phyloP scores from a whole-genome alignment of 1,284 basidiomycete genomes.

The Moesziomyces antarcticus region DNA sequence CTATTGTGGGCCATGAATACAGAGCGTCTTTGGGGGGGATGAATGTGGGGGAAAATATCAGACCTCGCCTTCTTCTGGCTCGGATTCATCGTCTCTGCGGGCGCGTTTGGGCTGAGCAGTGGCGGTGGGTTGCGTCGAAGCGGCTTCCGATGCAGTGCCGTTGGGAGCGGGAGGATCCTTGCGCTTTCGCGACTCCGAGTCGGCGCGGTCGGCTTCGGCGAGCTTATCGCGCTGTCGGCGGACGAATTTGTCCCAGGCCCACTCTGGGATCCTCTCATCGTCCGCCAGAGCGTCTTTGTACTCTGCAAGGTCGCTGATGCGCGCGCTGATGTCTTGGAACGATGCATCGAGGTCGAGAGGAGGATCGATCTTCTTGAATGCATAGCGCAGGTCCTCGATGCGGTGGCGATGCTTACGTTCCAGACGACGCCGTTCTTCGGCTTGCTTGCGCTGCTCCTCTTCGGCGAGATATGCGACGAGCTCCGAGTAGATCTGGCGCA shows the following conservation, averaged over 20 bases:
- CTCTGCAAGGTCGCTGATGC: conserved; percentile 37
- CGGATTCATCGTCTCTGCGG: conserved; percentile 22
- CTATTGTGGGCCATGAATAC: neutral
- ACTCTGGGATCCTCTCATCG: conserved; percentile 42
- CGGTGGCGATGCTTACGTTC: conserved; percentile 86
- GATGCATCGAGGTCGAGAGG: conserved; percentile 68
- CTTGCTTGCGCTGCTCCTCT: conserved; percentile 22
- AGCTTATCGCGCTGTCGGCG: conserved; percentile 54
- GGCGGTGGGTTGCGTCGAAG: neutral
- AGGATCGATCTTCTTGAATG: conserved; percentile 86
- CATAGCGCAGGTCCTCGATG: conserved; percentile 95
- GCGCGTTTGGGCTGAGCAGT: conserved; percentile 5
- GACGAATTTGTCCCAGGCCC: conserved; percentile 64
- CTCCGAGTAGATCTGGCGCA: conserved; percentile 21
- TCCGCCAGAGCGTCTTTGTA: conserved; percentile 39
- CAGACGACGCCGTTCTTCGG: conserved; percentile 78
- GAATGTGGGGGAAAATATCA: conserved; percentile 2
- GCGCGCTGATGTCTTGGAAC: conserved; percentile 26
- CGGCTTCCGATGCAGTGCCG: neutral
- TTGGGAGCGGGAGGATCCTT: conserved; percentile 14
- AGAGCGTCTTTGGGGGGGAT: too few relatives aligned
- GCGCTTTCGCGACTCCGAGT: conserved; percentile 17
- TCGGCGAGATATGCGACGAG: conserved; percentile 31
- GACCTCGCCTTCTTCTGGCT: conserved; percentile 48
- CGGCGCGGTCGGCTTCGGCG: conserved; percentile 2